phyloP scores from a whole-genome alignment of 176 grass and related monocot genomes.

The Canna indica region DNA sequence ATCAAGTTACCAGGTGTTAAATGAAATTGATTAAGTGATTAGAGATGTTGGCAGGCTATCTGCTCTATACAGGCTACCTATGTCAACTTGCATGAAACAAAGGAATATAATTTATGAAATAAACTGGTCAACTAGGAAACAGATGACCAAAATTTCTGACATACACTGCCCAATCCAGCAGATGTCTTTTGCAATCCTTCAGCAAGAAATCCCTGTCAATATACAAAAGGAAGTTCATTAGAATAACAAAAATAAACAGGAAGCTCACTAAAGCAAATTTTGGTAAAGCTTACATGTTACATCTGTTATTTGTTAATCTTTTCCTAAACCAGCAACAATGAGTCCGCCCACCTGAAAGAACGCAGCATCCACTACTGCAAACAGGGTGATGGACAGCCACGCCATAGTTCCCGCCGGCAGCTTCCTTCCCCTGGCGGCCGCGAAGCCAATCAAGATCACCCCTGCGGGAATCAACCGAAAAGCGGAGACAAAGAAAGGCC shows the following conservation, averaged over 20 bases:
- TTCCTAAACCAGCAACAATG: neutral
- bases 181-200: conserved; percentile 90
- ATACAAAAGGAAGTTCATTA: neutral
- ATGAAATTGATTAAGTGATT: no score
- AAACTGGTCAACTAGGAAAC: neutral
- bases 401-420: conserved; percentile 56
- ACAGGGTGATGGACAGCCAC: conserved; percentile 55
- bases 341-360: conserved; percentile 66
- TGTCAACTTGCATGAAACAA: neutral
- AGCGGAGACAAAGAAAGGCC: conserved; percentile 80
- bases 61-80: no score
- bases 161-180: conserved; percentile 84
- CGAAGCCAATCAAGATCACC: conserved; percentile 63
- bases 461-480: conserved; percentile 65
- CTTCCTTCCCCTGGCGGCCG: conserved; percentile 52
- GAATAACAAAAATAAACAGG: neutral
- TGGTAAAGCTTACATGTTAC: conserved; percentile 4
- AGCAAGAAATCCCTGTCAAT: conserved; percentile 72
- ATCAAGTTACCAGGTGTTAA: no score
- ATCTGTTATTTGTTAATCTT: conserved; percentile 15
- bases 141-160: conserved; percentile 9
- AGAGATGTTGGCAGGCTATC: no score
- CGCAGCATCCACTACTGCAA: conserved; percentile 61
- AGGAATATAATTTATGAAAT: neutral
- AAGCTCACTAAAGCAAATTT: neutral